Base-by-base conservation (phyloP, 805 yeast species). In the Yarrowia sp. region DNA sequence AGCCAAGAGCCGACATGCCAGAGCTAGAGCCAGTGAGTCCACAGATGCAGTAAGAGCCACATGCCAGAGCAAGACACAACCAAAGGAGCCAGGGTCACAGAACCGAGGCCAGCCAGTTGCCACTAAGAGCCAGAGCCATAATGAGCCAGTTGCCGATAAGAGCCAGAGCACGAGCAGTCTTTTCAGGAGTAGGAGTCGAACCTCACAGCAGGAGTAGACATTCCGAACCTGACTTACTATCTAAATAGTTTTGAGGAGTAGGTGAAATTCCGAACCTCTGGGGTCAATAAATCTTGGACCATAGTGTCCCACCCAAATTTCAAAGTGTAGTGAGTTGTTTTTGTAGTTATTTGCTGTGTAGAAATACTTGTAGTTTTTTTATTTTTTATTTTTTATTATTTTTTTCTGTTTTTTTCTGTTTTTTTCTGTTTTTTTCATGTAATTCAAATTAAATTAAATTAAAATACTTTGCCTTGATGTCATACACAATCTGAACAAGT, bases 121-220 rank as follows among this genome's bases (percentile, higher is more conserved):
- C 32, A 26, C 4, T 26, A 16, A 12, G 26, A 43, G 48, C 48
- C 48, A 43, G 48, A 22, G 48, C 48, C 48, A 9, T 2, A 26
- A 26, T 26, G 32, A 26, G 32, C 32, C 32, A 26, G 32, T 19
- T 26, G 32, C 32, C 32, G 32, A 16, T 43, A 3, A 43, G 48
- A 43, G 48, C 48, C 48, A 43, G 48, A 16, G 26, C 48, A 43
- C 22, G 48, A 43, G 48, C 48, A 43, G 48, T 43, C 48, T 5
- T 26, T 26, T 26, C 32, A 26, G 32, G 32, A 26, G 32, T 26
- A 26, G 32, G 32, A 26, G 32, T 26, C 32, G 32, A 26, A 26
- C 16, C 46, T 42, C 32, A 26, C 7, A 2, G 32, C 32, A 26
- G 32, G 32, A 26, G 32, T 26, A 26, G 32, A 26, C 32, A 1